These are phyloP conservation scores for Leishmania braziliensis DNA, from an alignment of 208 protist species.

Conservation along the genomic window DNA sequence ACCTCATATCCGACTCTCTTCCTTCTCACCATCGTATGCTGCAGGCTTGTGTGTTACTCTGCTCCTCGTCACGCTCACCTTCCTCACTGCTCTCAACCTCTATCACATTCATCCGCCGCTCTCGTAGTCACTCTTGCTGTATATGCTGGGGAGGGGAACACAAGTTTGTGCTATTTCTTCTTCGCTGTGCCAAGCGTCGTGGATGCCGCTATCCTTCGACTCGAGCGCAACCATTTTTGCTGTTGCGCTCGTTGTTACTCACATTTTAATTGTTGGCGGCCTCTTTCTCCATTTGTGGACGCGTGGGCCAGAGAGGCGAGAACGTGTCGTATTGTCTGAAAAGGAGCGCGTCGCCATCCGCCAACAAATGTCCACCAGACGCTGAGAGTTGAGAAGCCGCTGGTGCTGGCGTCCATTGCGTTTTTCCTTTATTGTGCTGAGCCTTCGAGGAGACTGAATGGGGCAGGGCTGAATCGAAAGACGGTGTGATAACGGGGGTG, in stretches of 20 bases:
- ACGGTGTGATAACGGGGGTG: too few relatives aligned
- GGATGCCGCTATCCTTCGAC: slow-evolving; percentile 19
- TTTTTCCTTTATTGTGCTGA: background rate
- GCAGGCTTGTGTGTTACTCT: background rate
- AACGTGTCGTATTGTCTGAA: background rate
- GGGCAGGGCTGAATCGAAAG: background rate
- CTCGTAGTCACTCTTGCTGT: background rate
- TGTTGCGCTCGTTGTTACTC: slow-evolving; percentile 20
- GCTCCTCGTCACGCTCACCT: background rate
- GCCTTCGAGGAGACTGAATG: background rate
- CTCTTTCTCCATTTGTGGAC: slow-evolving; percentile 35
- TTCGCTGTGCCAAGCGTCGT: background rate
- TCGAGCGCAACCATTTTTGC: slow-evolving; percentile 27
- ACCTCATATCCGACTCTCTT: background rate
- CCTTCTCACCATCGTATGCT: background rate
- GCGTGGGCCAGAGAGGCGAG: slow-evolving; percentile 28
- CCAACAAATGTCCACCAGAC: slow-evolving; percentile 22
- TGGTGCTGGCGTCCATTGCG: background rate
- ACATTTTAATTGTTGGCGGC: slow-evolving; percentile 29
- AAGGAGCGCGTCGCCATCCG: slow-evolving; percentile 27
- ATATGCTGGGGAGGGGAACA: background rate
- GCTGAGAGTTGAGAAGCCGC: background rate
- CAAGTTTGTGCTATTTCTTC: background rate
- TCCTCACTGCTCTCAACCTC: background rate
- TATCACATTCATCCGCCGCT: background rate